These are phyloP conservation scores for Pisolithus tinctorius DNA, from an alignment of 768 basidiomycete genomes.

Conservation along the genomic window DNA sequence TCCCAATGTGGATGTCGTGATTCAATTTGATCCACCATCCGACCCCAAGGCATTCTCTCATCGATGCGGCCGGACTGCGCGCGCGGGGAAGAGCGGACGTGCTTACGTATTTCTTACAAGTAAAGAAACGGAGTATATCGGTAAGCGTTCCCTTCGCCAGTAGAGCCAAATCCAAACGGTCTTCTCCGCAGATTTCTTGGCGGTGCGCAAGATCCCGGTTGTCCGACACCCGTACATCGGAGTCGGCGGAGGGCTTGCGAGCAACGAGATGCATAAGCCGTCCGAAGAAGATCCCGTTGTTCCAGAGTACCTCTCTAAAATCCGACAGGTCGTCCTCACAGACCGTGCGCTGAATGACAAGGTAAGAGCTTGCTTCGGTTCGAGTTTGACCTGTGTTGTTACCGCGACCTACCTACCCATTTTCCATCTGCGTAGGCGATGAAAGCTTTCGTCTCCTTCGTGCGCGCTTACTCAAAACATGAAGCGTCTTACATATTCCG, in stretches of 20 bases:
- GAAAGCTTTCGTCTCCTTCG: conserved; percentile 92
- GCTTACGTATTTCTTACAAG: conserved; percentile 80
- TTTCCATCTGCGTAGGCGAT: conserved; percentile 44
- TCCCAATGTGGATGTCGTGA: conserved; percentile 88
- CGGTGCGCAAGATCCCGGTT: conserved; percentile 85
- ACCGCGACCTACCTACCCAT: background rate
- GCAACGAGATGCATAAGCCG: conserved; percentile 26
- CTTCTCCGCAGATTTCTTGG: conserved; percentile 64
- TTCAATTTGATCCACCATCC: conserved; percentile 95
- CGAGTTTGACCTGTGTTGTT: background rate
- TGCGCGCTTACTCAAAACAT: conserved; percentile 93
- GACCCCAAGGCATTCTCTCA: conserved; percentile 96
- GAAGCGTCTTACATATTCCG: conserved; percentile 98
- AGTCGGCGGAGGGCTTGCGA: conserved; percentile 15
- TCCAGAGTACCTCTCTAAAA: conserved; percentile 36
- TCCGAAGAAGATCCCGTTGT: conserved; percentile 48
- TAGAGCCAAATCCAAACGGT: background rate
- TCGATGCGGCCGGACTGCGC: conserved; percentile 89
- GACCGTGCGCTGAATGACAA: conserved; percentile 86
- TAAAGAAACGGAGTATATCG: conserved; percentile 78
- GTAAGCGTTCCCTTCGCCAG: conserved; percentile 36
- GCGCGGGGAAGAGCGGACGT: conserved; percentile 81
- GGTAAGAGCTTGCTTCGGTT: conserved; percentile 33
- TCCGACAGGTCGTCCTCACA: conserved; percentile 54
- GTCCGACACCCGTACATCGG: conserved; percentile 44